Percentiles rank a stretch among this genome's conserved stretches.
Conservation (phyloP, 2,329 filamentous ascomycete genomes). For the Alternaria brassicicola region DNA sequence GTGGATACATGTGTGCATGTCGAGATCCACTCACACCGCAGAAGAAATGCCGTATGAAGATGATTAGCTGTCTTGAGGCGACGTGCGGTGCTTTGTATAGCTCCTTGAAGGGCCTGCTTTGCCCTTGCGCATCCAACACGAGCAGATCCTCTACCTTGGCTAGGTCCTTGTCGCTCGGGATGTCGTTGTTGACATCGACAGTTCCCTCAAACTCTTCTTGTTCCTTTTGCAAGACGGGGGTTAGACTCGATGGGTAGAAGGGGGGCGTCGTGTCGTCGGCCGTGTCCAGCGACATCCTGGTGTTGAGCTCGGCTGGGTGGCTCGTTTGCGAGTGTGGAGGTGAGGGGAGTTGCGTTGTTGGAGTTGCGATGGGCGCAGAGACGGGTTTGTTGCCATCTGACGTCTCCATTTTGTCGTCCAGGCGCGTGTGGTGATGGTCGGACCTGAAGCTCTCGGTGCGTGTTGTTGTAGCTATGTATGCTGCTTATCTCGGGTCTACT, state of each 20-base stretch:
- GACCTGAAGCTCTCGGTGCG: too few relatives aligned
- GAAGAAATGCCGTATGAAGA: constrained; percentile 82
- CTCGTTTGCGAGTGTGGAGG: constrained; percentile 34
- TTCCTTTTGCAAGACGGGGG: constrained; percentile 39
- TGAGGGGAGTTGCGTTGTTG: constrained; percentile 27
- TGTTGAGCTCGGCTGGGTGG: constrained; percentile 10
- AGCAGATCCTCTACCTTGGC: constrained; percentile 40
- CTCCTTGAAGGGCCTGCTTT: constrained; percentile 46
- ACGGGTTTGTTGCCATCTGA: constrained; percentile 20
- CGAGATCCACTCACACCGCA: constrained; percentile 67
- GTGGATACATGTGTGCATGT: too few relatives aligned
- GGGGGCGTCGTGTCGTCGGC: constrained; percentile 30
- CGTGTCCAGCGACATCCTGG: constrained; percentile 25
- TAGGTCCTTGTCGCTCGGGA: constrained; percentile 42
- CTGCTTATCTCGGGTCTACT: neutral
- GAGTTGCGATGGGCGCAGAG: constrained; percentile 9
- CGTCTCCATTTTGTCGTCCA: constrained; percentile 21
- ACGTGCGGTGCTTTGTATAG: constrained; percentile 44
- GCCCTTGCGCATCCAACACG: constrained; percentile 45
- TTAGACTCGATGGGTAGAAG: constrained; percentile 42
- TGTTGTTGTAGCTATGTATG: neutral
- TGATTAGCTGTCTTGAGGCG: constrained; percentile 63
- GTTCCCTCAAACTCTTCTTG: constrained; percentile 44
- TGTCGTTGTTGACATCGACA: constrained; percentile 46
- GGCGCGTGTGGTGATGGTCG: neutral